Conservation (phyloP, 192 early-diverging fungal species). For the Funneliformis mosseae region DNA sequence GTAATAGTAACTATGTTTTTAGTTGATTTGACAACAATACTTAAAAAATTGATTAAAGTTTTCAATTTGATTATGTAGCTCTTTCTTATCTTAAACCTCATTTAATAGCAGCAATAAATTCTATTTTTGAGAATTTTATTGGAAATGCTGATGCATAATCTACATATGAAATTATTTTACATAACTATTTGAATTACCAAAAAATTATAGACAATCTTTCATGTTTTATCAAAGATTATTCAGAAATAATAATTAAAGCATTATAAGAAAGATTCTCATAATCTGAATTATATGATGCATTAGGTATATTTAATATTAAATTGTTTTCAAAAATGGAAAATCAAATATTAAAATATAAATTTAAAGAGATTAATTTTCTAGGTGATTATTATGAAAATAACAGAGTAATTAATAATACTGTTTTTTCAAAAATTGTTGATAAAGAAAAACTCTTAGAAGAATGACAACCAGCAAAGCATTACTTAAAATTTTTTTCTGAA, state of each 20-base stretch:
- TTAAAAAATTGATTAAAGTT: not conserved
- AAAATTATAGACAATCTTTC: not conserved
- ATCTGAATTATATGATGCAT: not conserved
- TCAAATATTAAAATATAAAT: not conserved
- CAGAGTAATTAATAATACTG: not conserved
- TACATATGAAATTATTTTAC: not conserved
- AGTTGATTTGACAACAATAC: not conserved
- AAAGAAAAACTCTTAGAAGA: not conserved
- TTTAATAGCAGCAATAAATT: not conserved
- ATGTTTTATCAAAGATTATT: not conserved
- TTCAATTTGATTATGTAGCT: not conserved
- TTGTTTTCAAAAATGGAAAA: not conserved
- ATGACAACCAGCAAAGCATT: not conserved
- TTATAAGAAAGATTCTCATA: not conserved
- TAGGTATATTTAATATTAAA: not conserved
- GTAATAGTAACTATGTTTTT: not conserved
- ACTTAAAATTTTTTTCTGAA: not conserved
- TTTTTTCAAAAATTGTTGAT: not conserved
- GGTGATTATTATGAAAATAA: not conserved
- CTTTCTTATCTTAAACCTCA: not conserved
- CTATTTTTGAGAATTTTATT: not conserved
- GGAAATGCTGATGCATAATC: not conserved
- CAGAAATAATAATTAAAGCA: not conserved
- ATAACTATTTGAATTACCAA: not conserved
- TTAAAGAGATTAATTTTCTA: not conserved